Evolutionary conservation across 73 alveolate genomes (phyloP).

Genomic region (Paramecium pentaurelia): DNA sequence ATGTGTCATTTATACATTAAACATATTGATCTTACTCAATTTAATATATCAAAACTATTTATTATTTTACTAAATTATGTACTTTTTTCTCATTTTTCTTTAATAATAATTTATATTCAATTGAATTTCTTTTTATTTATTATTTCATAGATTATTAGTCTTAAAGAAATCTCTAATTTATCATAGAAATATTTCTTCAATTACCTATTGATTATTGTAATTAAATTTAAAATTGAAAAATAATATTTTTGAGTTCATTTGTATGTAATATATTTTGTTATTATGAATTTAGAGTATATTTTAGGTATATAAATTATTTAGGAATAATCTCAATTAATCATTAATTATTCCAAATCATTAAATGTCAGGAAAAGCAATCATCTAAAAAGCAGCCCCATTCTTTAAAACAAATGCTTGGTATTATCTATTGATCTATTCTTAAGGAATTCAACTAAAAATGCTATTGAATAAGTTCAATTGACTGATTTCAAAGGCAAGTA

Average conservation of each 20-base stretch:
- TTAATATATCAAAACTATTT: too few relatives aligned
- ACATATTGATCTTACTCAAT: too few relatives aligned
- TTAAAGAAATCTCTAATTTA: too few relatives aligned
- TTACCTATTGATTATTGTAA: background rate
- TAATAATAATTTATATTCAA: too few relatives aligned
- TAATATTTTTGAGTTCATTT: background rate
- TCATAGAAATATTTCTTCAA: background rate
- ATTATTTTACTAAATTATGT: too few relatives aligned
- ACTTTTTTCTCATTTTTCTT: too few relatives aligned
- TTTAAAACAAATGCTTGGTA: constrained; percentile 57
- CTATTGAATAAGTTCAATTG: constrained; percentile 80
- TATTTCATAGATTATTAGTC: background rate
- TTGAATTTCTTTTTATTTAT: too few relatives aligned
- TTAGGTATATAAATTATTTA: background rate
- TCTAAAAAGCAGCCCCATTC: constrained; percentile 59
- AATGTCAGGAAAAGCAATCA: constrained; percentile 56
- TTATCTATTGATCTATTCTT: background rate
- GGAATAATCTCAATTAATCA: background rate
- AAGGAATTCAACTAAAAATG: constrained; percentile 32
- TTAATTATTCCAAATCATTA: background rate
- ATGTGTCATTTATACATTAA: too few relatives aligned
- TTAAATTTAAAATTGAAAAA: too few relatives aligned
- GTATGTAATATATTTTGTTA: background rate
- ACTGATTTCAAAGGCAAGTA: constrained; percentile 95
- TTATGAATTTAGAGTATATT: background rate